These are phyloP conservation scores for Neofusicoccum parvum DNA, from an alignment of 2,329 filamentous ascomycete species.

Conservation along the genomic window DNA sequence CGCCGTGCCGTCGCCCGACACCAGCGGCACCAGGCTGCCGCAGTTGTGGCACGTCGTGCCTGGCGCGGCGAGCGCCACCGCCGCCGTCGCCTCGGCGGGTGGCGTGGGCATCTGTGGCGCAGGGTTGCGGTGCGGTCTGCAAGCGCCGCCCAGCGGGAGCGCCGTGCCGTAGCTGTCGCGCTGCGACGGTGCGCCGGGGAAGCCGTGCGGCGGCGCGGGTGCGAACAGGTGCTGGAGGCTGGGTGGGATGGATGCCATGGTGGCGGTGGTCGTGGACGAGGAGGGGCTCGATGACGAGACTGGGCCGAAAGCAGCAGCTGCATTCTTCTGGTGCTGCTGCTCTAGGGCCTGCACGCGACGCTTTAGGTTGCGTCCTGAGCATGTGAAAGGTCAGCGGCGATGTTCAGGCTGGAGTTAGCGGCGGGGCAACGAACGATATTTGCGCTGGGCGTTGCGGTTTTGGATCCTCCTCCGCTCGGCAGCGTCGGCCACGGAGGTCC, in stretches of 20 bases:
- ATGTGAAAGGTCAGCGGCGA: background rate
- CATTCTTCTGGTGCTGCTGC: background rate
- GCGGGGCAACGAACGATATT: conserved; percentile 69
- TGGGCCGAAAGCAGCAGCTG: background rate
- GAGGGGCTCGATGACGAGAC: background rate
- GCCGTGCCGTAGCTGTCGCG: too few species aligned
- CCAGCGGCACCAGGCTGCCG: background rate
- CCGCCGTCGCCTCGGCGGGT: background rate
- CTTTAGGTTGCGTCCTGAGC: conserved; percentile 3
- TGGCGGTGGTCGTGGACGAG: background rate
- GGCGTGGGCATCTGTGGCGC: background rate
- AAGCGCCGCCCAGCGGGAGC: too few species aligned
- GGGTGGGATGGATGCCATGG: background rate
- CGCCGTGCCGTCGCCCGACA: too few species aligned
- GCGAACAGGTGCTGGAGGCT: background rate
- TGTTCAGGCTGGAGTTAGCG: background rate
- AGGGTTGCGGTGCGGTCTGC: background rate
- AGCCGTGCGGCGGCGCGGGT: background rate
- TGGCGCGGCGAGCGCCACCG: background rate
- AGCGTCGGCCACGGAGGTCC: conserved; percentile 92
- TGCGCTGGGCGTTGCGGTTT: conserved; percentile 88
- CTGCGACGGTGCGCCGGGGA: background rate
- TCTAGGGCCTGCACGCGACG: conserved; percentile 1
- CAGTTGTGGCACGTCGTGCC: background rate
- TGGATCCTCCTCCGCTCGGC: conserved; percentile 86